Evolutionary conservation across 441 rosid species (phyloP), one percentile per base, ranked within the genome.

Genomic region (Flueggea neowawraea): DNA sequence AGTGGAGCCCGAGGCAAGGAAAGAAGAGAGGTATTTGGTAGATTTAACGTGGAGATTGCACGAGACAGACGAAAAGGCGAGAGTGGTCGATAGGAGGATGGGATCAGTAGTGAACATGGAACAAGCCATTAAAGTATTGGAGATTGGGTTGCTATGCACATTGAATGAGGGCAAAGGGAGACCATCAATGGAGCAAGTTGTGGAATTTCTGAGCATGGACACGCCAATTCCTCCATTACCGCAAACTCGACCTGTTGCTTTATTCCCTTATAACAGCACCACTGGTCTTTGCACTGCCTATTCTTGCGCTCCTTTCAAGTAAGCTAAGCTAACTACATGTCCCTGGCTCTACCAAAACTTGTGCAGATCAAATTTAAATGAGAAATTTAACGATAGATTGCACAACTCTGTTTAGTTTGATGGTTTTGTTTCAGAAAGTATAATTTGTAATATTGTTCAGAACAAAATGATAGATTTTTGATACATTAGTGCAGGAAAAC

Each of bases 31-130:
- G 68, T 82, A 80, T 11, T 61, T 83, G 74, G 57, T 80, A 55
- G 80, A 78, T 32, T 74, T 69, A 22, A 75, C 73, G 0, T 78
- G 83, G 88, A 74, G 80, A 63, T 70, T 74, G 79, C 88, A 78
- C 14, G 79, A 79, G 60, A 63, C n/a, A 16, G 57, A 68, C n/a
- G 79, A 79, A 74, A 71, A 68, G 54, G 54, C 6, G 31, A 78
- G 71, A 55, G 64, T 73, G 16, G 70, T 80, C 2, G 85, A 83
- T 64, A 16, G 65, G 45, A 78, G 80, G 71, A 80, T 80, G 85
- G 84, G 82, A 11, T 67, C 82, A 0, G 31, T 76, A 52, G 64
- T 78, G 6, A 80, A 74, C 65, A 31, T 54, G 55, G 79, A 80
- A 47, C 80, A 80, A 32, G 82, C 82, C 12, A 62, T 71, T 58